Evolutionary conservation across 768 basidiomycete genomes (phyloP), one percentile per base, ranked within the genome.

Genomic region (Grammothele lineata): DNA sequence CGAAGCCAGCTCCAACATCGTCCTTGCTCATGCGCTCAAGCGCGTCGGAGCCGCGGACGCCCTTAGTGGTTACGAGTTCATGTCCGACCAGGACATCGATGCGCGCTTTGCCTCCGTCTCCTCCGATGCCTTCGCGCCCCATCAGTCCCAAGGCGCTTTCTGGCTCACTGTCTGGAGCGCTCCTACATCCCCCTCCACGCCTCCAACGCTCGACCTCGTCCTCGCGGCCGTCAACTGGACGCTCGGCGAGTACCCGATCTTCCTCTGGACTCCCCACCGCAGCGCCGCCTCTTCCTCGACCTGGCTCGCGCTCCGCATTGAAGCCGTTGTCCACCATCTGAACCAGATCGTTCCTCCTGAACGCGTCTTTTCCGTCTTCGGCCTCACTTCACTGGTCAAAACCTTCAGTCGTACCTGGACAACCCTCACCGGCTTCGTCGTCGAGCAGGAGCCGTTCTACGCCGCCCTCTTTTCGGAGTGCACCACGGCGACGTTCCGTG

Each of bases 311-410:
- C 64, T 63, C 36, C 70, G 72, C 11, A 53, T 77, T 17, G 46
- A 54, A 27, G 60, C 62, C 43, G 59, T 79, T 15, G 64, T 65
- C 5, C 64, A 66, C 19, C 65, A 67, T 53, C 59, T 80, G 32
- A 54, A 50, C 9, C 57, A 47, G 21, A 68, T 66, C 40, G 67
- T 77, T 11, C 64, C 67, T 1, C 63, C 65, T 0, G 65, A 66
- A 41, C 75, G 77, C 42, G 73, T 78, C 35, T 79, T 74, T 60
- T 72, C 78, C 40, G 62, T 79, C 32, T 80, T 78, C 53, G 76
- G 76, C 27, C 64, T 66, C 52, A 64, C 68, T 0, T 30, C 52
- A 9, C 62, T 78, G 15, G 68, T 71, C 43, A 69, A 66, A 53
- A 47, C 67, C 5, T 80, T 81, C 49, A 57, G 69, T 33, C 62